Percentiles rank a stretch among this genome's conserved stretches.
Conservation (phyloP, 1,284 basidiomycete species). For the Xanthoconium separans region DNA sequence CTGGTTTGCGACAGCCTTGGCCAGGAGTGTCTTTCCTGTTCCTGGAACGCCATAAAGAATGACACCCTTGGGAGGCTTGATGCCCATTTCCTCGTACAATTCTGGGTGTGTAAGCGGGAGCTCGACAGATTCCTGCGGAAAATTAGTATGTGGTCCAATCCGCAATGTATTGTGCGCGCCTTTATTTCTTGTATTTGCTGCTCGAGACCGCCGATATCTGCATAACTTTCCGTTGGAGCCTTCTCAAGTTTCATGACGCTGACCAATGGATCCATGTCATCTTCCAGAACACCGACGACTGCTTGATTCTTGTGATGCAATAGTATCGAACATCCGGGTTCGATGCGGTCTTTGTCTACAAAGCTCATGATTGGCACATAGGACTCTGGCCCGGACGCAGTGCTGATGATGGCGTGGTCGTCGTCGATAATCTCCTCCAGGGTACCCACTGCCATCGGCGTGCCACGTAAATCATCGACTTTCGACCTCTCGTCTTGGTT, state of each 20-base stretch:
- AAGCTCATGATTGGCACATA: constrained; percentile 99
- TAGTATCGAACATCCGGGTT: constrained; percentile 94
- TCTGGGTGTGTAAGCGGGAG: constrained; percentile 98
- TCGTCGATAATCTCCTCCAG: constrained; percentile 99
- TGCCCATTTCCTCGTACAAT: constrained; percentile 99
- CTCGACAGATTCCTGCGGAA: constrained; percentile 91
- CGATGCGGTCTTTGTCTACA: constrained; percentile 97
- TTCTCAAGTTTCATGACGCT: constrained; percentile 99
- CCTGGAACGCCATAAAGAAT: constrained; percentile 99
- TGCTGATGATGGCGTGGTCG: constrained; percentile 98
- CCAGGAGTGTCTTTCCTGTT: constrained; percentile 97
- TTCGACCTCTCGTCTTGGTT: constrained; percentile 93
- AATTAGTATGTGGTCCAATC: background rate
- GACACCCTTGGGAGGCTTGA: constrained; percentile 98
- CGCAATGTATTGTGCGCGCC: constrained; percentile 38
- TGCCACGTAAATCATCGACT: constrained; percentile 94
- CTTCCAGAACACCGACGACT: constrained; percentile 93
- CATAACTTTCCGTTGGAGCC: constrained; percentile 98
- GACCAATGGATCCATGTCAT: constrained; percentile 97
- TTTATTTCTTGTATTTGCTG: constrained; percentile 99
- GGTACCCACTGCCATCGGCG: constrained; percentile 96
- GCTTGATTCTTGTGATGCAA: constrained; percentile 97
- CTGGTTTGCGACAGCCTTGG: constrained; percentile 98
- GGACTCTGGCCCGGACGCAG: constrained; percentile 93
- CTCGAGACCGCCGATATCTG: constrained; percentile 97